Evolutionary conservation across 2,329 filamentous ascomycete genomes (phyloP).

Genomic region (Rhytidhysteron rufulum): DNA sequence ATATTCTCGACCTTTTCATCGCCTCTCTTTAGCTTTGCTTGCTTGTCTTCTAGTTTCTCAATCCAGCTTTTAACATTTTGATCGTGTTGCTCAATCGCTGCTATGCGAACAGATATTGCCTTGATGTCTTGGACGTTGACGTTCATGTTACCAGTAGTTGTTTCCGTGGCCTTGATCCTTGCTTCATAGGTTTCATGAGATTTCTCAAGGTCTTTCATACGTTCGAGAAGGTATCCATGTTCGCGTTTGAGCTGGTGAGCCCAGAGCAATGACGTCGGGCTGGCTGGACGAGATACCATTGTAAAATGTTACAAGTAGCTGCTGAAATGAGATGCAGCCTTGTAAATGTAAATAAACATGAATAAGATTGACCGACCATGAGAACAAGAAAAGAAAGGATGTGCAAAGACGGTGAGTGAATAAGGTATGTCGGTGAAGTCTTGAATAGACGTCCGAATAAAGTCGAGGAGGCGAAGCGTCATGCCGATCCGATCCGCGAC

Average conservation of each 20-base stretch:
- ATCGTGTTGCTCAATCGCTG: conserved; percentile 20
- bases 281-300: conserved; percentile 8
- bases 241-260: conserved; percentile 38
- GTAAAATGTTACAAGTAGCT: no score
- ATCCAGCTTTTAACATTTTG: conserved; percentile 10
- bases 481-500: no score
- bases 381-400: no score
- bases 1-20: conserved; percentile 9
- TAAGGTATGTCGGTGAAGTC: no score
- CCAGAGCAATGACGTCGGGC: conserved; percentile 34
- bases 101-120: conserved; percentile 10
- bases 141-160: conserved; percentile 13
- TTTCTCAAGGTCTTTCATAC: conserved; percentile 33
- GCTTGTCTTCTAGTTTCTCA: conserved; percentile 9
- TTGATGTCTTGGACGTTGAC: conserved; percentile 13
- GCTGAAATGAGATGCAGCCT: no score
- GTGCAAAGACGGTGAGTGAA: no score
- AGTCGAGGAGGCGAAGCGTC: no score
- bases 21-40: conserved; percentile 1
- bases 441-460: no score
- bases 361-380: no score
- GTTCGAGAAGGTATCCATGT: conserved; percentile 29
- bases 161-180: conserved; percentile 19
- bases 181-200: conserved; percentile 14
- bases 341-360: no score